Conservation (phyloP, 176 grass and related monocot species). For the Bromus sterilis region DNA sequence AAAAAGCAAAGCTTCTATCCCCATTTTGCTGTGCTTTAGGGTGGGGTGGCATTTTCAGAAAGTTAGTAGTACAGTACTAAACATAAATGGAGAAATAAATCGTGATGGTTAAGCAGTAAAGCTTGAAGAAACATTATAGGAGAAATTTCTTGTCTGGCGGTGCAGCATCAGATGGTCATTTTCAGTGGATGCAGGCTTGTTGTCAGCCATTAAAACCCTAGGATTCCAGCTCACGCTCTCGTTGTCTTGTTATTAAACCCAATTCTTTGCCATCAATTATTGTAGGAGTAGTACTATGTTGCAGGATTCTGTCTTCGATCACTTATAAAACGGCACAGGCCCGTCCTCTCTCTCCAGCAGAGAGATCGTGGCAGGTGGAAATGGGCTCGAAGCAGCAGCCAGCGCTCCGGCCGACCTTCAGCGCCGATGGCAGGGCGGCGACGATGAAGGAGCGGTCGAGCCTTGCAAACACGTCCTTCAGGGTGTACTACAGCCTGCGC, state of each 20-base stretch:
- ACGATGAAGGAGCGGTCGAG: constrained; percentile 12
- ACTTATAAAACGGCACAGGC: neutral
- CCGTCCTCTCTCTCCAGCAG: neutral
- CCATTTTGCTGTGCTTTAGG: neutral
- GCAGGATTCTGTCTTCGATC: too few relatives aligned
- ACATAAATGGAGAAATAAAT: neutral
- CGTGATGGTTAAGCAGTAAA: neutral
- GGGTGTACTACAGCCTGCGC: constrained; percentile 40
- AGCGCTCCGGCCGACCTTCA: neutral
- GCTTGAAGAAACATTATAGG: neutral
- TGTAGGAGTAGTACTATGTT: too few relatives aligned
- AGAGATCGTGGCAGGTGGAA: too few relatives aligned
- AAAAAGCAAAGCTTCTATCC: neutral
- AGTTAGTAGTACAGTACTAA: neutral
- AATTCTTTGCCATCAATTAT: too few relatives aligned
- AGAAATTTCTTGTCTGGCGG: neutral
- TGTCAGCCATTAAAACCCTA: neutral
- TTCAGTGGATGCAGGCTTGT: neutral
- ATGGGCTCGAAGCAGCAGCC: constrained; percentile 15
- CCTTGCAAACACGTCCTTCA: constrained; percentile 29
- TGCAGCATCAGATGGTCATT: neutral
- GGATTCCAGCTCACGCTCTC: neutral
- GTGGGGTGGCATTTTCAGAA: neutral
- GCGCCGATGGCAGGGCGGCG: neutral
- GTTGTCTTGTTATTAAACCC: neutral